phyloP scores from a whole-genome alignment of 768 basidiomycete genomes.

The Favolaschia claudopus region DNA sequence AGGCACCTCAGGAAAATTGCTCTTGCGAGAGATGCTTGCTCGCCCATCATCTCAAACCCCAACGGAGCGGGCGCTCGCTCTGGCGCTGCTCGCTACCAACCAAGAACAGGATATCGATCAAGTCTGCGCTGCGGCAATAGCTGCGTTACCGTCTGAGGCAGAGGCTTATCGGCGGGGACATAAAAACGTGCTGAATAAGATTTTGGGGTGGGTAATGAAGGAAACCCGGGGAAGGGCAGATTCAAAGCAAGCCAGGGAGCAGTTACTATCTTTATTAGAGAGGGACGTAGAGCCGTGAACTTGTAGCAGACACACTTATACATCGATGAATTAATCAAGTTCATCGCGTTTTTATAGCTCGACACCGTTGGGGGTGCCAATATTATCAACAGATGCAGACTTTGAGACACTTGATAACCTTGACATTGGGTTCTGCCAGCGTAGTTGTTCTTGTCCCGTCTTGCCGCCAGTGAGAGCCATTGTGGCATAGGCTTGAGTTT shows the following conservation, averaged over 20 bases:
- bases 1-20: conserved; percentile 82
- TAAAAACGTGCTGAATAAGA: conserved; percentile 77
- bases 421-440: no score
- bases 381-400: no score
- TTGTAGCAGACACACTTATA: no score
- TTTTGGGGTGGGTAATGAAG: conserved; percentile 90
- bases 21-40: conserved; percentile 76
- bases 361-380: no score
- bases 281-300: neutral
- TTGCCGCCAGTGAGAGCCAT: no score
- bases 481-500: no score
- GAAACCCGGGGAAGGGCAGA: conserved; percentile 80
- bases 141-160: conserved; percentile 70
- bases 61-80: conserved; percentile 50
- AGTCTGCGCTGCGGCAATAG: conserved; percentile 72
- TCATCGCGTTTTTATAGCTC: no score
- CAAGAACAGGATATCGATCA: conserved; percentile 50
- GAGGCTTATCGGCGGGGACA: conserved; percentile 73
- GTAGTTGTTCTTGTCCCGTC: no score
- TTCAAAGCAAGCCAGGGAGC: conserved; percentile 61
- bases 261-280: conserved; percentile 42
- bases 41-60: conserved; percentile 51
- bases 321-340: no score
- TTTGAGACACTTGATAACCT: no score
- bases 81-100: conserved; percentile 26